A percentile compares a stretch with the other conserved stretches of the same genome.
phyloP scores from a whole-genome alignment of 441 rosid genomes.

The Theobroma grandiflorum region DNA sequence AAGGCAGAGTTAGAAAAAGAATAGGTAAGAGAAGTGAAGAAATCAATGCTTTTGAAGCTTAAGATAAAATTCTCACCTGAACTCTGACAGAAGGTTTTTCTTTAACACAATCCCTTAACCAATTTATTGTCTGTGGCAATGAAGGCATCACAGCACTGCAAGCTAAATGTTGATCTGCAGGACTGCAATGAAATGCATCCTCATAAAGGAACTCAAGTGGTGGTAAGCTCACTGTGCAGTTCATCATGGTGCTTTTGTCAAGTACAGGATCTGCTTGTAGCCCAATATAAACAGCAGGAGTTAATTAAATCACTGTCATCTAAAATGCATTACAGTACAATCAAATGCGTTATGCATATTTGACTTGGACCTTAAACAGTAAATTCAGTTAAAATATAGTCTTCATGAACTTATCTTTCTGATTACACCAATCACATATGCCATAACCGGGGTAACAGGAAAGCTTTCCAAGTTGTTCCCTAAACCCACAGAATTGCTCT shows the following conservation, averaged over 20 bases:
- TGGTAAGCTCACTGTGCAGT: slow-evolving; percentile 43
- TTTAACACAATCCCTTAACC: slow-evolving; percentile 80
- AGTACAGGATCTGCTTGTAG: slow-evolving; percentile 45
- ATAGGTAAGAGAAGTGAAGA: not conserved
- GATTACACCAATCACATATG: not conserved
- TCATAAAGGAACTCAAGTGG: slow-evolving; percentile 57
- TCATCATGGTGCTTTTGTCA: slow-evolving; percentile 45
- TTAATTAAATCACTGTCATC: not conserved
- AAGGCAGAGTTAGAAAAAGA: not conserved
- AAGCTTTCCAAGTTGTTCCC: not conserved
- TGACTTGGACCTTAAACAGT: not conserved
- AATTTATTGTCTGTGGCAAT: slow-evolving; percentile 79
- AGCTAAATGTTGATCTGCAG: slow-evolving; percentile 38
- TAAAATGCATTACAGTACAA: not conserved
- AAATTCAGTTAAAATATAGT: not conserved
- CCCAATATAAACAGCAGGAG: slow-evolving; percentile 2
- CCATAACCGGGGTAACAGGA: not conserved
- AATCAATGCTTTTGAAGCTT: not conserved
- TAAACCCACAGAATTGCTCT: not conserved
- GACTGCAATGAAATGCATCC: slow-evolving; percentile 53
- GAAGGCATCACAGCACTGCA: slow-evolving; percentile 78
- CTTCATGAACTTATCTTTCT: not conserved
- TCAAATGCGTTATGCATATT: not conserved
- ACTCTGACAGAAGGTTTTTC: slow-evolving; percentile 71
- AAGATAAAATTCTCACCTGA: slow-evolving; percentile 50